Base-by-base conservation (phyloP, 2,329 filamentous ascomycete genomes). In the Harringtonia lauricola region DNA sequence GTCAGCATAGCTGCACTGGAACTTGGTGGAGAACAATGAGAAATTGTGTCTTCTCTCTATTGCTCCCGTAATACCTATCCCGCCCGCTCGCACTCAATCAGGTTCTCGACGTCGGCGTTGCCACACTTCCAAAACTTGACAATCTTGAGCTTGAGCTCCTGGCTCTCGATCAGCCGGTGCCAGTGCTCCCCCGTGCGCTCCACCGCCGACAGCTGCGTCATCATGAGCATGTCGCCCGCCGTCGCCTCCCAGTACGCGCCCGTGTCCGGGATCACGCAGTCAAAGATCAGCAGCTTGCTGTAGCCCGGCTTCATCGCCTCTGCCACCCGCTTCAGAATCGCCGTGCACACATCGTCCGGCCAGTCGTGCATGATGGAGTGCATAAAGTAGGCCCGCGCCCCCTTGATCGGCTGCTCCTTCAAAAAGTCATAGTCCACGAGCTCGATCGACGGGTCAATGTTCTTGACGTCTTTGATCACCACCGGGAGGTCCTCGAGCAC, bases 361-460 rank as follows among this genome's bases (percentile, higher is more conserved):
- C 62, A 68, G 47, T 69, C 63, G 39, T 70, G 64, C 2, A 68
- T 54, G 5, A 67, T 54, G 3, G 58, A 59, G 44, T 66, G 63
- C 54, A 67, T 54, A 47, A 60, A 67, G 50, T 67, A 68, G 2
- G 57, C 58, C 3, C 59, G 50, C 3, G 50, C 52, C 54, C 48
- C 64, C n/a, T 50, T 36, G 37, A 44, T 45, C 1, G 55, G 45
- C 45, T 57, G 55, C 18, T 52, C 45, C 1, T 46, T 49, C 36
- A 57, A 52, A 45, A 57, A 57, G 40, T 57, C 53, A 38, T 57
- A 50, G 2, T 8, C 14, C 37, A 44, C 36, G 3, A 36, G 31
- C 38, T 44, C 7, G 24, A 44, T 44, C 5, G 37, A 36, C 2
- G 36, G 15, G 13, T 40, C 36, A 22, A 41, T 36, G 15, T 17